These are phyloP conservation scores for Phytopythium helicoides DNA, from an alignment of 352 stramenopile species.

Conservation along the genomic window DNA sequence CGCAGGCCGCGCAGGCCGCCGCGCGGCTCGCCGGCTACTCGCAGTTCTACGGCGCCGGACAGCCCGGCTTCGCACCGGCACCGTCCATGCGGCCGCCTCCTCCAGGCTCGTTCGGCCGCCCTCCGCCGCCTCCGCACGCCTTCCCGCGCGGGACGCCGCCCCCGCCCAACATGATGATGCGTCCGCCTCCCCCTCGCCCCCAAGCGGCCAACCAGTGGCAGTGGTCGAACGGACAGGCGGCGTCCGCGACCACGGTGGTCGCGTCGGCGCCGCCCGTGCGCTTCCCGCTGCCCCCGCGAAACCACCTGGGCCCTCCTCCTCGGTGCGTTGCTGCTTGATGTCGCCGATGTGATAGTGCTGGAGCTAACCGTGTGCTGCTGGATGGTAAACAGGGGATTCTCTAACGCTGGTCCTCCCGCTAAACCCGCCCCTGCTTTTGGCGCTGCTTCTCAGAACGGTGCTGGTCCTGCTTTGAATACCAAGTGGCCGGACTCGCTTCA, in stretches of 20 bases:
- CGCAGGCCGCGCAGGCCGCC: conserved; percentile 32
- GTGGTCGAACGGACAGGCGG: conserved; percentile 51
- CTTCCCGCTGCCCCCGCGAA: conserved; percentile 32
- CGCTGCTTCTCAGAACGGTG: background rate
- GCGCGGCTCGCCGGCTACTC: conserved; percentile 63
- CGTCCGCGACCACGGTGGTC: conserved; percentile 17
- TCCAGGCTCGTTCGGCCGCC: conserved; percentile 15
- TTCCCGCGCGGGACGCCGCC: conserved; percentile 14
- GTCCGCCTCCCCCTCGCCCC: conserved; percentile 34
- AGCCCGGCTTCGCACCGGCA: conserved; percentile 6
- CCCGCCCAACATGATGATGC: conserved; percentile 22
- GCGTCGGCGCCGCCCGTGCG: conserved; percentile 35
- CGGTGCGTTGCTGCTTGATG: background rate
- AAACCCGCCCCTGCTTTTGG: conserved; percentile 6
- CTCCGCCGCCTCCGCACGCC: conserved; percentile 11
- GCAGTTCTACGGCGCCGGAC: conserved; percentile 54
- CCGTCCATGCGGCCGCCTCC: conserved; percentile 8
- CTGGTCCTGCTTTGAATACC: conserved; percentile 26
- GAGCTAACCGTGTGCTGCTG: background rate
- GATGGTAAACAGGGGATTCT: conserved; percentile 8
- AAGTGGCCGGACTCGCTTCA: conserved; percentile 86
- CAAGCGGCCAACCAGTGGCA: conserved; percentile 41
- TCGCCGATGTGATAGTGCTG: no score
- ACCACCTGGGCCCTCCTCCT: conserved; percentile 5
- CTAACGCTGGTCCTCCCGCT: conserved; percentile 9